Percentiles rank a stretch among this genome's conserved stretches.
Conservation (phyloP, 352 stramenopile genomes). For the Globisporangium parvum region DNA sequence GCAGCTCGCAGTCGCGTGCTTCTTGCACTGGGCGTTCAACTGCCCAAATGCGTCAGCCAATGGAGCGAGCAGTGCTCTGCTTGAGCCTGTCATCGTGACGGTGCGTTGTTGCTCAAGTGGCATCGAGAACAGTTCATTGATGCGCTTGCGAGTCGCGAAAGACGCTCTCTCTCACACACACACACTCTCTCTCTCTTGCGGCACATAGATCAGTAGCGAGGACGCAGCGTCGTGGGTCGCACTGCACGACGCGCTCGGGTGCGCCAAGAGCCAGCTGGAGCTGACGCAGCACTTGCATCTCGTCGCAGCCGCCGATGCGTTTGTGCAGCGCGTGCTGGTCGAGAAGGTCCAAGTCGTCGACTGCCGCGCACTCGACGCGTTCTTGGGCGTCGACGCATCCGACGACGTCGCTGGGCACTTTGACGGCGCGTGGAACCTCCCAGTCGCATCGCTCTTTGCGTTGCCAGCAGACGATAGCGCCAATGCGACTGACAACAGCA, state of each 20-base stretch:
- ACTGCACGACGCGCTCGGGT: slow-evolving; percentile 36
- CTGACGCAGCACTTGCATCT: slow-evolving; percentile 19
- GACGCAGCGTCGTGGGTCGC: slow-evolving; percentile 23
- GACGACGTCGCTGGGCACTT: slow-evolving; percentile 54
- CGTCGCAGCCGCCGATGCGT: slow-evolving; percentile 13
- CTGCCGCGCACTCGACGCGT: slow-evolving; percentile 37
- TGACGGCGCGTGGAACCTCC: slow-evolving; percentile 37
- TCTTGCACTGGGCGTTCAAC: slow-evolving; percentile 43
- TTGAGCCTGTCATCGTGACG: slow-evolving; percentile 18
- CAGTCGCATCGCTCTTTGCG: slow-evolving; percentile 44
- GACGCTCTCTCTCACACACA: background rate
- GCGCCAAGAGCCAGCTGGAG: slow-evolving; percentile 27
- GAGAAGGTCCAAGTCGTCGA: slow-evolving; percentile 43
- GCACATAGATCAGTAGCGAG: slow-evolving; percentile 18
- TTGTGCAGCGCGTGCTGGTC: slow-evolving; percentile 26
- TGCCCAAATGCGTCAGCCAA: background rate
- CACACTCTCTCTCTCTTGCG: background rate
- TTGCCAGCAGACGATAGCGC: background rate
- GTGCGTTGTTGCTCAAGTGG: background rate
- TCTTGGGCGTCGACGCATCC: slow-evolving; percentile 32
- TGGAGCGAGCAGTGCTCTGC: slow-evolving; percentile 5
- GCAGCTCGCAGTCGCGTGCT: slow-evolving; percentile 45
- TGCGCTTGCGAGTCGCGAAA: too few species aligned
- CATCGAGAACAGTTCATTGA: too few species aligned
- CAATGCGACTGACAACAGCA: slow-evolving; percentile 6